Evolutionary conservation across 148 eudicot species (phyloP), one percentile per base, ranked within the genome.

Genomic region (Mesembryanthemum crystallinum): DNA sequence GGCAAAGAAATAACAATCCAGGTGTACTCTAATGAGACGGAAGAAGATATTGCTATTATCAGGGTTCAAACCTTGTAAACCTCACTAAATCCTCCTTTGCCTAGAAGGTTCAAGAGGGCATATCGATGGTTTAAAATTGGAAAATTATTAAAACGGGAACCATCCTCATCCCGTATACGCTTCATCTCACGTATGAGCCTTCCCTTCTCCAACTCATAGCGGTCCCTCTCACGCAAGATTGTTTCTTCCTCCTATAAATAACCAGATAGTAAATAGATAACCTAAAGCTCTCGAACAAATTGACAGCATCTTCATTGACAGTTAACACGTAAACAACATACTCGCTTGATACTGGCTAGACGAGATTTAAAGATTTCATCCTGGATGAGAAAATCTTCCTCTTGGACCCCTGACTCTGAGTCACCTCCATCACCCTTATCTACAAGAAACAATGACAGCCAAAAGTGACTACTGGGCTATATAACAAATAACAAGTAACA

Each of bases 151-250:
- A 92, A 94, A 30, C 96, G 93, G 27, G 98, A 94, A 79, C 97
- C 97, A 83, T 95, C 98, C 82, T 95, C 98, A 80, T 95, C 98
- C 43, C 98, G 77, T 74, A 95, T 89, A 61, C 98, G 98, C 86
- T 95, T 95, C 98, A 95, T 95, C 85, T 95, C 98, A 71, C 98
- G 98, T 82, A 95, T 95, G 65, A 92, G 97, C 81, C 91, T 88
- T 77, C 96, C 98, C 85, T 95, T 95, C 78, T 95, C 98, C 67
- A 90, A 52, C 80, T 95, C 98, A 80, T 89, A 88, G 8, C 98
- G 88, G 49, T 95, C 98, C 81, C 96, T 88, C 86, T 95, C 98
- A 18, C 97, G 94, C 85, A 89, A 62, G 17, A 85, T 62, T 42
- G 73, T 72, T 79, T 94, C 98, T 82, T 94, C 98, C 84, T 94